These are phyloP conservation scores for Eutrema heterophyllum DNA, from an alignment of 345 rosid species.

Conservation along the genomic window DNA sequence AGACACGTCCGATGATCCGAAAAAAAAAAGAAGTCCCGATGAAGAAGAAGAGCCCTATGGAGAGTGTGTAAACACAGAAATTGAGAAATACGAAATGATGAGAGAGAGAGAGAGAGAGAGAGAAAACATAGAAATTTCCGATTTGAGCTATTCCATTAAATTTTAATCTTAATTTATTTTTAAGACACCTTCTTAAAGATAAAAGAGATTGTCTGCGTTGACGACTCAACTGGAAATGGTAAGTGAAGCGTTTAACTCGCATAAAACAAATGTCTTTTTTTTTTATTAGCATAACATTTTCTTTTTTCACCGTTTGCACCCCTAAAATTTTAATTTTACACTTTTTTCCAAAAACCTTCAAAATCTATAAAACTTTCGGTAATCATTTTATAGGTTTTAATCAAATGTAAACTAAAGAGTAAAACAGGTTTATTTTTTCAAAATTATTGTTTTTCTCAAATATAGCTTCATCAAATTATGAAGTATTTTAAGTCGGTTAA, in stretches of 20 bases:
- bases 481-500: no score
- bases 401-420: no score
- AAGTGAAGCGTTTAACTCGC: background rate
- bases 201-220: background rate
- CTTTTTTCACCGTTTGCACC: background rate
- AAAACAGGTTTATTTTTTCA: background rate
- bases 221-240: constrained; percentile 10
- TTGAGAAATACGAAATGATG: constrained; percentile 3
- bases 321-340: background rate
- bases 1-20: constrained; percentile 7
- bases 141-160: background rate
- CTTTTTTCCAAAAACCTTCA: background rate
- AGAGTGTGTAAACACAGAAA: constrained; percentile 14
- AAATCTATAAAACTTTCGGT: background rate
- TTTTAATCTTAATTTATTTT: background rate
- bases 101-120: background rate
- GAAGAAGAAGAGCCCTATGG: constrained; percentile 12
- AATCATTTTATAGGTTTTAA: background rate
- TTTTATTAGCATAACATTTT: background rate
- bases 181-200: background rate
- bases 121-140: background rate
- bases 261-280: background rate
- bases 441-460: background rate
- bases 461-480: no score
- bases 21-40: background rate